phyloP scores from a whole-genome alignment of 768 basidiomycete genomes.

The Amanita exitialis region DNA sequence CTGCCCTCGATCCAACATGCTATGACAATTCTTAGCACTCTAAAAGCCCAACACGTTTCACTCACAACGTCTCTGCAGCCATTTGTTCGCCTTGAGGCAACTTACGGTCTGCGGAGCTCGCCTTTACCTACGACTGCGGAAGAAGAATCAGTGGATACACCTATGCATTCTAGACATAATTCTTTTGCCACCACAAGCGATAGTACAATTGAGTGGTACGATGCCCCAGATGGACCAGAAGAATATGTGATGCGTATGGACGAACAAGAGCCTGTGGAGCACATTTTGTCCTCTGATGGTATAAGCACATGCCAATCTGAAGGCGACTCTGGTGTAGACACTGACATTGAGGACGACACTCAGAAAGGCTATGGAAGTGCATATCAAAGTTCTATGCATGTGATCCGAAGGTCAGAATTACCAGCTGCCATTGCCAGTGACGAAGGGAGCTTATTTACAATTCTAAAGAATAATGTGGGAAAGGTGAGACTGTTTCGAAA shows the following conservation, averaged over 20 bases:
- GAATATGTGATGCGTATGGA: constrained; percentile 59
- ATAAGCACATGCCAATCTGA: constrained; percentile 25
- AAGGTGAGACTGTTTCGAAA: constrained; percentile 37
- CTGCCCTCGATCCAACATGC: constrained; percentile 11
- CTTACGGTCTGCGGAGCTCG: constrained; percentile 18
- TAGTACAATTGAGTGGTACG: constrained; percentile 62
- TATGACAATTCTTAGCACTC: constrained; percentile 2
- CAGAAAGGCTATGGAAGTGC: constrained; percentile 6
- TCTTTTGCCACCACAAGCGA: constrained; percentile 45
- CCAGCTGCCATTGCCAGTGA: constrained; percentile 56
- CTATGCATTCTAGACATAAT: constrained; percentile 24
- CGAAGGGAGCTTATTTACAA: constrained; percentile 74
- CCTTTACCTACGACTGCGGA: constrained; percentile 38
- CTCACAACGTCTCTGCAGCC: constrained; percentile 17
- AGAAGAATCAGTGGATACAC: constrained; percentile 20
- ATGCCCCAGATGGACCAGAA: constrained; percentile 58
- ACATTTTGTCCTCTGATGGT: constrained; percentile 24
- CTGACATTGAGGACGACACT: constrained; percentile 35
- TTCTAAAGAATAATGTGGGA: constrained; percentile 83
- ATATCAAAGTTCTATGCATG: constrained; percentile 14
- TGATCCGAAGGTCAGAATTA: constrained; percentile 43
- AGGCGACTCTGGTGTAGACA: constrained; percentile 44
- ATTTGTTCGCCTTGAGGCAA: constrained; percentile 19
- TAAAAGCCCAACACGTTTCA: constrained; percentile 9
- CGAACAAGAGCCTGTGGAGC: constrained; percentile 25